These are phyloP conservation scores for Phytophthora boehmeriae DNA, from an alignment of 352 stramenopile genomes.

Conservation along the genomic window DNA sequence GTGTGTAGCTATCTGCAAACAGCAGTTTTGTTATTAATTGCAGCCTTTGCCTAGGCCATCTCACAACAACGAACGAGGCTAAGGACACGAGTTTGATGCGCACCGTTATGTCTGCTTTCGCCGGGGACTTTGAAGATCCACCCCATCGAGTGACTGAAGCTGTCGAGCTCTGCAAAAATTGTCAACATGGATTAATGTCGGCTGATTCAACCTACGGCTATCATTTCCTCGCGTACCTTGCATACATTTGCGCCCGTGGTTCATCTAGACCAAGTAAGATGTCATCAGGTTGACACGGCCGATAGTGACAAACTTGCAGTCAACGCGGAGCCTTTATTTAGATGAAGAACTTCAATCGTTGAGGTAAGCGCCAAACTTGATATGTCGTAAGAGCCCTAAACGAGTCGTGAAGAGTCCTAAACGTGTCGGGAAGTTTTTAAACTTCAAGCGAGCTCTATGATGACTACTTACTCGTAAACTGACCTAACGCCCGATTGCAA, in stretches of 20 bases:
- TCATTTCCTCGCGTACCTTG: constrained; percentile 14
- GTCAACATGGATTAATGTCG: not conserved
- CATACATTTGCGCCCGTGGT: constrained; percentile 27
- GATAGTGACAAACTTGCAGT: not conserved
- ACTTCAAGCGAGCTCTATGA: too few species aligned
- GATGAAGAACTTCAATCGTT: too few species aligned
- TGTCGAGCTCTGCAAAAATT: constrained; percentile 47
- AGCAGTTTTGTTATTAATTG: not conserved
- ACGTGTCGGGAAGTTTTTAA: too few species aligned
- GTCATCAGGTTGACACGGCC: not conserved
- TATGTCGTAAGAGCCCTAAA: too few species aligned
- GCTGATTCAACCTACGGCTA: not conserved
- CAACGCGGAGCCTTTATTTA: too few species aligned
- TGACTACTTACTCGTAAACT: too few species aligned
- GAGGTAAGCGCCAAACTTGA: not conserved
- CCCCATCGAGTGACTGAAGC: constrained; percentile 65
- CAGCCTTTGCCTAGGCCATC: not conserved
- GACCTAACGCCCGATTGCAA: too few species aligned
- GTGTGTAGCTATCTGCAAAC: not conserved
- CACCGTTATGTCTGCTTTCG: constrained; percentile 18
- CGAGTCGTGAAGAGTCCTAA: too few species aligned
- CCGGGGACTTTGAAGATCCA: constrained; percentile 55
- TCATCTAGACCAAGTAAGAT: too few species aligned
- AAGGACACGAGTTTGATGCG: not conserved
- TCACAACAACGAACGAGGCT: too few species aligned